Evolutionary conservation across 768 basidiomycete genomes (phyloP).

Genomic region (Mycena crocata): DNA sequence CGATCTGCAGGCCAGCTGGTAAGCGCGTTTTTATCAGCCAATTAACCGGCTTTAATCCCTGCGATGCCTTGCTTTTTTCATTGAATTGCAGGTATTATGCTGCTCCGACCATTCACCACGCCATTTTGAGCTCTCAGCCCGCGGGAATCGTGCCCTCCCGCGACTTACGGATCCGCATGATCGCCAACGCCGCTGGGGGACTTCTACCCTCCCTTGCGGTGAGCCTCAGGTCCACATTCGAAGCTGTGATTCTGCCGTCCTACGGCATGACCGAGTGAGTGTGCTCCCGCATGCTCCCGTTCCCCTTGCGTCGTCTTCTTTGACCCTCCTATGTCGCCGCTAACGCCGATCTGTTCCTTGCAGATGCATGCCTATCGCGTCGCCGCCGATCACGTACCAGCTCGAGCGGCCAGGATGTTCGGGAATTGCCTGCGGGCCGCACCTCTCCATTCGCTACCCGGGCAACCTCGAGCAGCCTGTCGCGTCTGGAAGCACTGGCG

Average conservation of each 20-base stretch:
- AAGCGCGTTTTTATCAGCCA: constrained; percentile 35
- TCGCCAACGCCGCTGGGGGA: constrained; percentile 64
- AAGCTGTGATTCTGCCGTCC: constrained; percentile 66
- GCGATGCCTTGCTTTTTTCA: constrained; percentile 16
- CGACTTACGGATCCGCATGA: constrained; percentile 56
- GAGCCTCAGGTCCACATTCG: constrained; percentile 60
- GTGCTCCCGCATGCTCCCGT: background rate
- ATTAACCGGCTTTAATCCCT: background rate
- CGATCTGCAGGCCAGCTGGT: constrained; percentile 61
- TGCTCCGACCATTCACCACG: constrained; percentile 62
- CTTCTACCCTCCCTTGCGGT: constrained; percentile 64
- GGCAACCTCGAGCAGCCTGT: constrained; percentile 50
- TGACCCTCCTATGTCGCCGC: background rate
- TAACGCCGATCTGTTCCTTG: constrained; percentile 11
- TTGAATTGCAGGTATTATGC: constrained; percentile 56
- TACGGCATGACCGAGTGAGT: constrained; percentile 69
- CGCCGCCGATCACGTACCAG: constrained; percentile 55
- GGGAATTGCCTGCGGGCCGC: constrained; percentile 60
- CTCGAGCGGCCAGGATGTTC: constrained; percentile 61
- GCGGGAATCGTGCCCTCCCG: constrained; percentile 43
- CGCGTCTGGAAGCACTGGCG: constrained; percentile 55
- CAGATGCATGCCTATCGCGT: constrained; percentile 64
- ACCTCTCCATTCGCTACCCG: constrained; percentile 56
- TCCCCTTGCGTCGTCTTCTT: background rate
- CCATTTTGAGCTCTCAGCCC: constrained; percentile 55